phyloP scores from a whole-genome alignment of 495 filamentous ascomycete species.

The Tuber melanosporum region DNA sequence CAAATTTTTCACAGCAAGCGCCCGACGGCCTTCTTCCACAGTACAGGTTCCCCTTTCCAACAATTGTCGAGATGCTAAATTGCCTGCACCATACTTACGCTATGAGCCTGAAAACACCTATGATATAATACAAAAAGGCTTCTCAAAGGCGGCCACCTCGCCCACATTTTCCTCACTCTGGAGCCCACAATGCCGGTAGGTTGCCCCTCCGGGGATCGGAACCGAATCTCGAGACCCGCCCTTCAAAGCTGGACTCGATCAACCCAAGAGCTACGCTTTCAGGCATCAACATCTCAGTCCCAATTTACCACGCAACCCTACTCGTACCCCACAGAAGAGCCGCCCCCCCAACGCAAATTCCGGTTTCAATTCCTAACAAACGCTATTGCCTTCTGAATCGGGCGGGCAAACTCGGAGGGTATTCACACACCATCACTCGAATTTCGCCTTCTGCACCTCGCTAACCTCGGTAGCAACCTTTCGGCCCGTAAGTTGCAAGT shows the following conservation, averaged over 20 bases:
- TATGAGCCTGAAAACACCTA: background rate
- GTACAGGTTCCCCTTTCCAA: background rate
- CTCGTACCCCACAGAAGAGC: background rate
- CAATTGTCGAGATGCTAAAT: background rate
- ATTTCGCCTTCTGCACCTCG: background rate
- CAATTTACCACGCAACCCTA: background rate
- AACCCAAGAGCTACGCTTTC: background rate
- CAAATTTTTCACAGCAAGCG: background rate
- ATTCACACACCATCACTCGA: background rate
- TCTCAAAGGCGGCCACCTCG: background rate
- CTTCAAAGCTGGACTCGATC: background rate
- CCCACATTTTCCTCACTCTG: background rate
- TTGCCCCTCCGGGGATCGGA: background rate
- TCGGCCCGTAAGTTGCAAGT: background rate
- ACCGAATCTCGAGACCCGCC: background rate
- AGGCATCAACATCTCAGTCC: background rate
- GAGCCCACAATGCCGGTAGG: background rate
- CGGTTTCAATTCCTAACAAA: background rate
- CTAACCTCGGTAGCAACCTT: background rate
- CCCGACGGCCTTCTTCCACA: background rate
- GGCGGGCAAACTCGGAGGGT: background rate
- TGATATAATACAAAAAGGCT: background rate
- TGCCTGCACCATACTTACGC: background rate
- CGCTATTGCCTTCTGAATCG: background rate
- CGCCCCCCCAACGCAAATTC: background rate